phyloP scores from a whole-genome alignment of 192 early-diverging fungal species.

The Mortierella claussenii region DNA sequence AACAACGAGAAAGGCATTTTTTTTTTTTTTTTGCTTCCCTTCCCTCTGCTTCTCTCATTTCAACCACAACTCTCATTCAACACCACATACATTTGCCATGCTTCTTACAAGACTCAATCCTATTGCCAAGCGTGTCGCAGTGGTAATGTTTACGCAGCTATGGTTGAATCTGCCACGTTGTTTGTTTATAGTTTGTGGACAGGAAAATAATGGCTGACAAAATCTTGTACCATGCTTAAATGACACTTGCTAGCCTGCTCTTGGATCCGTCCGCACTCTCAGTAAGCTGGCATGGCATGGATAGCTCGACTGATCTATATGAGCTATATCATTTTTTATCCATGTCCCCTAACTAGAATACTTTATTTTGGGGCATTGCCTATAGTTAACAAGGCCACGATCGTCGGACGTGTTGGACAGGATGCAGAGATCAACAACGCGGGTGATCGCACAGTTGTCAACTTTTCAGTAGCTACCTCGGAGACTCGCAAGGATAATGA shows the following conservation, averaged over 20 bases:
- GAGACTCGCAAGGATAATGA: slow-evolving; percentile 69
- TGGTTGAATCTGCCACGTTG: not conserved
- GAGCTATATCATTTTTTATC: not conserved
- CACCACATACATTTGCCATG: slow-evolving; percentile 9
- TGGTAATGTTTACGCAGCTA: slow-evolving; percentile 13
- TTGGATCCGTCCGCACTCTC: slow-evolving; percentile 39
- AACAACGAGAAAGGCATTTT: too few relatives aligned
- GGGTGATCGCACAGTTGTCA: slow-evolving; percentile 59
- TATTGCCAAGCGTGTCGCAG: slow-evolving; percentile 34
- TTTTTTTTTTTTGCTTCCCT: not conserved
- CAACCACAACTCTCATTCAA: not conserved
- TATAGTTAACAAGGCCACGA: slow-evolving; percentile 72
- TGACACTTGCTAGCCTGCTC: slow-evolving; percentile 10
- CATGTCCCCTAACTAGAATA: too few relatives aligned
- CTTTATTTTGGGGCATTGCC: too few relatives aligned
- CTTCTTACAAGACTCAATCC: slow-evolving; percentile 36
- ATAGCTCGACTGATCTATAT: too few relatives aligned
- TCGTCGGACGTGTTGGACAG: slow-evolving; percentile 71
- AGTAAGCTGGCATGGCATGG: too few relatives aligned
- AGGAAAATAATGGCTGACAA: not conserved
- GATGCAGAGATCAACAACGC: slow-evolving; percentile 62
- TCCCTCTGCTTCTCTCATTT: not conserved
- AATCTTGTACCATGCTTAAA: not conserved
- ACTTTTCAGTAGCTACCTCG: slow-evolving; percentile 74
- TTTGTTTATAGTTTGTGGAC: not conserved